phyloP scores from a whole-genome alignment of 176 grass and related monocot species.

The Dendrocalamus sinicus region DNA sequence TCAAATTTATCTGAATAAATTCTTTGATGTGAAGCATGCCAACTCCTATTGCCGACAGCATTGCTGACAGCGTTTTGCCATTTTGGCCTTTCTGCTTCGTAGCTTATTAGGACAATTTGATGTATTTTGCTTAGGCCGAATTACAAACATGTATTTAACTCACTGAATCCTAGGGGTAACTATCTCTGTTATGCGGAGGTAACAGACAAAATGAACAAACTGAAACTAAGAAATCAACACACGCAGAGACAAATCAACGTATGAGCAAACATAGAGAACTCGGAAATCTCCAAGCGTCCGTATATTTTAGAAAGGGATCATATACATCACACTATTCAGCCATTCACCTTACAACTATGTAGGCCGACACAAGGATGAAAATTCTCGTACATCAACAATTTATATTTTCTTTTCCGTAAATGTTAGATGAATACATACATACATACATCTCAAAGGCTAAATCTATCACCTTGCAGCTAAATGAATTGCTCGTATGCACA shows the following conservation, averaged over 20 bases:
- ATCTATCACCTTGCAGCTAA: slow-evolving; percentile 48
- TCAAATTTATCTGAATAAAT: not conserved
- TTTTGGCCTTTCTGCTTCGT: not conserved
- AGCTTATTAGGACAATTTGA: not conserved
- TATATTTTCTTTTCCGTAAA: slow-evolving; percentile 50
- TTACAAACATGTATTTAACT: not conserved
- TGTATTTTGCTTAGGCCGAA: not conserved
- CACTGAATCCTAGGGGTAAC: not conserved
- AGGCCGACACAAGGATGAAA: not conserved
- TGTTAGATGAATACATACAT: slow-evolving; percentile 44
- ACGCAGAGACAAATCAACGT: not conserved
- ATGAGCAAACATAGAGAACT: not conserved
- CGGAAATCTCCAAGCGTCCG: not conserved
- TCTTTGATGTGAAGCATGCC: not conserved
- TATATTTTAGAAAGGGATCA: not conserved
- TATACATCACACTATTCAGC: slow-evolving; percentile 23
- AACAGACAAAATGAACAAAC: slow-evolving; percentile 14
- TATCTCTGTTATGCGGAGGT: not conserved
- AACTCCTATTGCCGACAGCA: not conserved
- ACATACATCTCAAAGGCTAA: slow-evolving; percentile 41
- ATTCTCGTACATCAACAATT: slow-evolving; percentile 18
- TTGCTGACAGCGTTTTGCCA: not conserved
- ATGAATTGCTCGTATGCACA: slow-evolving; percentile 67
- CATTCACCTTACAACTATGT: slow-evolving; percentile 15
- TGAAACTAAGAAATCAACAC: not conserved